A percentile compares a stretch with the other conserved stretches of the same genome.
These are phyloP conservation scores for Odonthalia washingtoniensis DNA, from an alignment of 31 red algal species.

Conservation along the genomic window DNA sequence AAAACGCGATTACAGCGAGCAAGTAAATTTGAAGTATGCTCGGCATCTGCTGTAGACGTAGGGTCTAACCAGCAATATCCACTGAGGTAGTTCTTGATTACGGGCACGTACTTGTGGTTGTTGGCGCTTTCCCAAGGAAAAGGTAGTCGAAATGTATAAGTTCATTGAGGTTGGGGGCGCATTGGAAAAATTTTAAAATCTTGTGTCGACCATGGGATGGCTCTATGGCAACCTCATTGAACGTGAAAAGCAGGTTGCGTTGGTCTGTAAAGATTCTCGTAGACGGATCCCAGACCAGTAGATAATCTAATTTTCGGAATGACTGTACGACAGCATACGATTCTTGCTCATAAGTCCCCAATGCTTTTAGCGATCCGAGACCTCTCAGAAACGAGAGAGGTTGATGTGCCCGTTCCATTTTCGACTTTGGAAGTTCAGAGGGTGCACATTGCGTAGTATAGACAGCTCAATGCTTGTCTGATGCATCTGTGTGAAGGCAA, in stretches of 20 bases:
- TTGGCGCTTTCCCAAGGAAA: no score
- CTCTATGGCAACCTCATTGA: conserved; percentile 28
- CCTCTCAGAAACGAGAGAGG: not conserved
- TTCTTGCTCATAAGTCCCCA: conserved; percentile 30
- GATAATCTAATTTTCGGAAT: conserved; percentile 18
- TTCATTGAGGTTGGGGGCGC: no score
- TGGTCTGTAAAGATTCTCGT: no score
- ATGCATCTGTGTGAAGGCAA: not conserved
- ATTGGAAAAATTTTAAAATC: conserved; percentile 7
- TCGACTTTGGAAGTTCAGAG: no score
- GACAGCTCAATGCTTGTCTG: not conserved
- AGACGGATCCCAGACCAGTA: conserved; percentile 12
- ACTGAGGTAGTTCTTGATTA: no score
- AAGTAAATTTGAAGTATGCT: no score
- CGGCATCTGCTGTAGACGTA: no score
- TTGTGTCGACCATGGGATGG: conserved; percentile 16
- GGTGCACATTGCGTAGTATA: not conserved
- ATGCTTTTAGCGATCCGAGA: not conserved
- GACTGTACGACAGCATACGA: not conserved
- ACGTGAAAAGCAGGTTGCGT: conserved; percentile 22
- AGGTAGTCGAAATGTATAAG: no score
- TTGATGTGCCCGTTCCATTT: not conserved
- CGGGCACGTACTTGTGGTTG: no score
- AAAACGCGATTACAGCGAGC: no score
- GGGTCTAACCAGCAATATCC: no score